These are phyloP conservation scores for Gynochthodes officinalis DNA, from an alignment of 257 asterid species.

Conservation along the genomic window DNA sequence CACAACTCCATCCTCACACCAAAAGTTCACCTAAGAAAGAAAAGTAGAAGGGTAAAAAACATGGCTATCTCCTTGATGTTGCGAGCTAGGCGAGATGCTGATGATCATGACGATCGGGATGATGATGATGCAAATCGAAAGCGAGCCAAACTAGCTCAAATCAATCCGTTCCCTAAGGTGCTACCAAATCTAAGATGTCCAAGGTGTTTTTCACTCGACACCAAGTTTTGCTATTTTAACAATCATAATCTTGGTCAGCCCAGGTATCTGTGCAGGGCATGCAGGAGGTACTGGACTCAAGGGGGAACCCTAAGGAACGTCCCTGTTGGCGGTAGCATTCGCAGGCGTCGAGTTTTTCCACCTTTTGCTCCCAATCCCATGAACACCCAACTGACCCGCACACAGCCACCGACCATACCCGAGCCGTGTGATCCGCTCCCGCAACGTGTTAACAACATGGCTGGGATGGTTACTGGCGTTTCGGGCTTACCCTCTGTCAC, in stretches of 20 bases:
- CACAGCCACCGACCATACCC: too few species aligned
- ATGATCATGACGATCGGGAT: not conserved
- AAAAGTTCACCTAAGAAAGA: not conserved
- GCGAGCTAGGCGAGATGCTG: slow-evolving; percentile 24
- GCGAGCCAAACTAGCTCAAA: slow-evolving; percentile 26
- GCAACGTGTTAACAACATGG: slow-evolving; percentile 5
- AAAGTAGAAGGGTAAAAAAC: not conserved
- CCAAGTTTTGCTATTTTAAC: slow-evolving; percentile 37
- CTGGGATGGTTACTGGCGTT: slow-evolving; percentile 13
- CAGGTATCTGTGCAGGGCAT: slow-evolving; percentile 33
- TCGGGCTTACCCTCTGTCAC: not conserved
- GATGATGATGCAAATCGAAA: slow-evolving; percentile 11
- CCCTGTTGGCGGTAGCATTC: slow-evolving; percentile 36
- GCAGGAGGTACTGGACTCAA: slow-evolving; percentile 41
- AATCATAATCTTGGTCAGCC: slow-evolving; percentile 37
- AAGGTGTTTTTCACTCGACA: slow-evolving; percentile 33
- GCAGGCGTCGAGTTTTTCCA: too few species aligned
- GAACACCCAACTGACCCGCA: too few species aligned
- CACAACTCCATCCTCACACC: not conserved
- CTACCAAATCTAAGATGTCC: slow-evolving; percentile 33
- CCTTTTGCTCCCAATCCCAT: too few species aligned
- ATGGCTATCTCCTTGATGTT: slow-evolving; percentile 22
- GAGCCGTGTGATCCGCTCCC: too few species aligned
- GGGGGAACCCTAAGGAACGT: slow-evolving; percentile 41
- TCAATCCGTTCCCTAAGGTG: not conserved